phyloP scores from a whole-genome alignment of 129 eudicot genomes.

The Flaveria linearis region DNA sequence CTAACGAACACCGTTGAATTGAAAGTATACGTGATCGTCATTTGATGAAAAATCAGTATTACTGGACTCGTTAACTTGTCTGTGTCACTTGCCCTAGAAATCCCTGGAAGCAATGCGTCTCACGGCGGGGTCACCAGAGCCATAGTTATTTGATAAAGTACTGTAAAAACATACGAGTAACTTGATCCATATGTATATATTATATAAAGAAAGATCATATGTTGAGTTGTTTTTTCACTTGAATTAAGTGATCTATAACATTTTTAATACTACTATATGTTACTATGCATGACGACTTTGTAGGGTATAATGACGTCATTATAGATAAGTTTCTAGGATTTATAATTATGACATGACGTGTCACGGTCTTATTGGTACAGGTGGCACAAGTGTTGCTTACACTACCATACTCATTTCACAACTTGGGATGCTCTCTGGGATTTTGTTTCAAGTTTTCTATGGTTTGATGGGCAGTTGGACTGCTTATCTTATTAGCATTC shows the following conservation, averaged over 20 bases:
- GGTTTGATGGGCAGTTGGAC: slow-evolving; percentile 98
- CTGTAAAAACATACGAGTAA: no score
- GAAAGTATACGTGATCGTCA: no score
- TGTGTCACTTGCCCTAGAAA: no score
- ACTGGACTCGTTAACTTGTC: no score
- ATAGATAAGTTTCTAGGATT: not conserved
- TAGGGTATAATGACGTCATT: not conserved
- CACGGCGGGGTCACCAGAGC: no score
- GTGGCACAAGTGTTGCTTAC: slow-evolving; percentile 99
- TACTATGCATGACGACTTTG: not conserved
- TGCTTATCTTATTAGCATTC: slow-evolving; percentile 87
- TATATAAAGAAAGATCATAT: not conserved
- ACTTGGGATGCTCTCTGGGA: slow-evolving; percentile 90
- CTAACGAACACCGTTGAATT: no score
- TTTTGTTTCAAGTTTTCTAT: slow-evolving; percentile 79
- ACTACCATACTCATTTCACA: slow-evolving; percentile 97
- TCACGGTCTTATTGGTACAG: slow-evolving; percentile 36
- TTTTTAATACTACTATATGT: not conserved
- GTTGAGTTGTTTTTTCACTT: not conserved
- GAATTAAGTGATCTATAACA: not conserved
- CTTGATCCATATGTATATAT: not conserved
- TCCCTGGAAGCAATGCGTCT: no score
- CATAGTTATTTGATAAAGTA: no score
- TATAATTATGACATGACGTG: not conserved
- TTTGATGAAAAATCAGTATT: no score